Percentiles rank a stretch among this genome's conserved stretches.
phyloP scores from a whole-genome alignment of 192 early-diverging fungal genomes.

The Coemansia sp. region DNA sequence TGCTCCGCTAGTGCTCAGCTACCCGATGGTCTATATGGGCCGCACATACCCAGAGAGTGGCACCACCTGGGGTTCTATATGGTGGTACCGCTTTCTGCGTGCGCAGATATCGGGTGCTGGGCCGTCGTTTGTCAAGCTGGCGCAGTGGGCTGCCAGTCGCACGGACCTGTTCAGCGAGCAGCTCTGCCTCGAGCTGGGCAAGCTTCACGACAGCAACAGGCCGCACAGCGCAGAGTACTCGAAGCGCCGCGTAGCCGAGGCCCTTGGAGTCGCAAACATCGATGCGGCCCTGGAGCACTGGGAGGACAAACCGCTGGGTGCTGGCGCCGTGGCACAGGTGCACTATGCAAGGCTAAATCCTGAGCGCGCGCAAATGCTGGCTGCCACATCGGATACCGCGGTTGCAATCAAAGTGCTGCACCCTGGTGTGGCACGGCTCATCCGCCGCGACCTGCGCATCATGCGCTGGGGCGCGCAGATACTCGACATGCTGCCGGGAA shows the following conservation, averaged over 20 bases:
- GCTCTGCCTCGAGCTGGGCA: conserved; percentile 70
- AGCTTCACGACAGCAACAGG: conserved; percentile 75
- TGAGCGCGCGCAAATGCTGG: conserved; percentile 24
- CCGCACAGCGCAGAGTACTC: conserved; percentile 76
- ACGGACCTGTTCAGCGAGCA: conserved; percentile 78
- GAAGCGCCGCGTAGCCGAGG: conserved; percentile 56
- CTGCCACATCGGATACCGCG: conserved; percentile 49
- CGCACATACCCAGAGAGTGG: conserved; percentile 33
- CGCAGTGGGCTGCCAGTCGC: conserved; percentile 92
- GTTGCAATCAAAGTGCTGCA: conserved; percentile 93
- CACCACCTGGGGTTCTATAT: conserved; percentile 57
- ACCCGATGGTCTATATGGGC: conserved; percentile 62
- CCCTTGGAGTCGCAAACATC: conserved; percentile 59
- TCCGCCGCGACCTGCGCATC: conserved; percentile 80
- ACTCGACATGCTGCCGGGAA: conserved; percentile 68
- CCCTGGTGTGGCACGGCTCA: conserved; percentile 64
- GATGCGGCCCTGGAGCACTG: conserved; percentile 78
- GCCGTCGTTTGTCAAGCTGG: conserved; percentile 94
- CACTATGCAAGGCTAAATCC: conserved; percentile 22
- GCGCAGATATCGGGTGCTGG: conserved; percentile 80
- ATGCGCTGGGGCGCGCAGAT: conserved; percentile 66
- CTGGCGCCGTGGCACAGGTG: conserved; percentile 96
- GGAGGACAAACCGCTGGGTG: conserved; percentile 74
- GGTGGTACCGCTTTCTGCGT: conserved; percentile 84
- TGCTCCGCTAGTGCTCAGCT: conserved; percentile 60